Base-by-base conservation (phyloP, 2,329 filamentous ascomycete genomes). In the Gyromitra esculenta region DNA sequence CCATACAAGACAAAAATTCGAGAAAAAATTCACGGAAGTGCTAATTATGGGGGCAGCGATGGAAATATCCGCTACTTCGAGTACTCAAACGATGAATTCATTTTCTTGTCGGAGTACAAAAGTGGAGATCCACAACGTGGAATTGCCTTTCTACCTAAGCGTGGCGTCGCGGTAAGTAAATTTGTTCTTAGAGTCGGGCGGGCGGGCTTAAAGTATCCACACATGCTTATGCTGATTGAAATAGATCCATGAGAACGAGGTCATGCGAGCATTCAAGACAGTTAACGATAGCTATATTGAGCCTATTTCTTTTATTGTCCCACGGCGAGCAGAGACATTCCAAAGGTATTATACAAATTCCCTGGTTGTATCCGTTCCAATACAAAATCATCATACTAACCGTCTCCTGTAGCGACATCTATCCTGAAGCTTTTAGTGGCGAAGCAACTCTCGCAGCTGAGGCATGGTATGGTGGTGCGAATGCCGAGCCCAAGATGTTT, bases 61-160 rank as follows among this genome's bases (percentile, higher is more conserved):
- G 96, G 96, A 82, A 99, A 99, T 85, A 99, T 99, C 82, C 94
- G 96, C 79, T 99, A 99, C 87, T 99, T 92, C 84, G 96, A 99
- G 85, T 97, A 96, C 82, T 92, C 96, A 83, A 97, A 98, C 85
- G 95, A 98, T 87, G 97, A 97, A 85, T 97, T 99, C 83, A 95
- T 99, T 85, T 97, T 92, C 84, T 86, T 99, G 70, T 96, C 94
- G 79, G 95, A 98, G 84, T 96, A 98, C 88, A 97, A 97, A 85
- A 98, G 96, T n/a, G 86, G 87, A 50, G 96, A 99, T 79, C 95
- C 96, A 41, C 96, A 99, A 85, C 90, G 96, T 83, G 96, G 96
- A 81, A 88, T 99, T 81, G 96, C 93, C 43, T 98, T 99, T 84
- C 85, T 98, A 83, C 96, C 96, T 68, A 95, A 97, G 85, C 92